phyloP scores from a whole-genome alignment of 257 asterid species.

The Petrea volubilis region DNA sequence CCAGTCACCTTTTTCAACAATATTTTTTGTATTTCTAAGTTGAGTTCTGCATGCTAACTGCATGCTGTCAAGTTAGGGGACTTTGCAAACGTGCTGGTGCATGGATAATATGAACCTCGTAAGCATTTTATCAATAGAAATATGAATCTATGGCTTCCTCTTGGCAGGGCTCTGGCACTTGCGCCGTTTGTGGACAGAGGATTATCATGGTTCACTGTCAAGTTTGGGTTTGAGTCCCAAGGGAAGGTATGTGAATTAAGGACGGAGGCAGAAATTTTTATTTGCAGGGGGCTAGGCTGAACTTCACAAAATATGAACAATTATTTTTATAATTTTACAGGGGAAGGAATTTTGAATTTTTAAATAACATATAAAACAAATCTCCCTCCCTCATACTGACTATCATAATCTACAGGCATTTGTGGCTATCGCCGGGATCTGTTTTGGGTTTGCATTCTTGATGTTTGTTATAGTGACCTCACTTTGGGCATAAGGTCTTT shows the following conservation, averaged over 20 bases:
- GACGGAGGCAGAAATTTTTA: too few species aligned
- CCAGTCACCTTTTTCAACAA: neutral
- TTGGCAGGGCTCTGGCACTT: constrained; percentile 84
- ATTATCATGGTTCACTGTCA: constrained; percentile 79
- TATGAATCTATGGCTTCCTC: neutral
- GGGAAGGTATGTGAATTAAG: constrained; percentile 56
- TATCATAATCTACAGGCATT: constrained; percentile 53
- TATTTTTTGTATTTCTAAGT: neutral
- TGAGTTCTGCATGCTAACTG: neutral
- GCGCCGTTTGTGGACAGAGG: constrained; percentile 86
- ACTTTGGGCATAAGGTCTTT: constrained; percentile 59
- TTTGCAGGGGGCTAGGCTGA: too few species aligned
- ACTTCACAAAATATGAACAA: too few species aligned
- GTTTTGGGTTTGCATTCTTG: constrained; percentile 76
- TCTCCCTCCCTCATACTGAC: neutral
- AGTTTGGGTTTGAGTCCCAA: constrained; percentile 68
- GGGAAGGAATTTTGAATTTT: too few species aligned
- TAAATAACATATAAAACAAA: too few species aligned
- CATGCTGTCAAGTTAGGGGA: neutral
- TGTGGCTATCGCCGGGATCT: constrained; percentile 55
- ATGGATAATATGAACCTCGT: neutral
- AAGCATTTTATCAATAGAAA: neutral
- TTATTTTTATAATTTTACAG: too few species aligned
- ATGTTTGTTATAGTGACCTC: constrained; percentile 64
- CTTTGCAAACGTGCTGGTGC: neutral